phyloP scores from a whole-genome alignment of 192 early-diverging fungal genomes.

The Fimicolochytrium jonesii region DNA sequence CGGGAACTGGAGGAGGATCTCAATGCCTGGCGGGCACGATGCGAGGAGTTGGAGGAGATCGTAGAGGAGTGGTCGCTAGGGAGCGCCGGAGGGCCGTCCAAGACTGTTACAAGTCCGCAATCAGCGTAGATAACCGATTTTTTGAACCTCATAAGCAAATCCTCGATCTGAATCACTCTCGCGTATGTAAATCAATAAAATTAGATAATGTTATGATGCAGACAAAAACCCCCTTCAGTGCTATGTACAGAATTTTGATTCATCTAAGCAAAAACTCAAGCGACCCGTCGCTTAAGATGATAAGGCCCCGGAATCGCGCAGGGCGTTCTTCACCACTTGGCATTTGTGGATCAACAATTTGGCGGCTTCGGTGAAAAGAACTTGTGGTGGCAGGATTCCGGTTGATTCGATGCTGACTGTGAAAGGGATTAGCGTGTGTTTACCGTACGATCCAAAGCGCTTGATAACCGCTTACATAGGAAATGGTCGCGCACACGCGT shows the following conservation, averaged over 20 bases:
- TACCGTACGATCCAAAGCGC: not conserved
- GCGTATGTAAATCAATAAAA: too few relatives aligned
- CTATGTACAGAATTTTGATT: too few relatives aligned
- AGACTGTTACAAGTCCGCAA: too few relatives aligned
- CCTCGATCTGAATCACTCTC: too few relatives aligned
- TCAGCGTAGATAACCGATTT: too few relatives aligned
- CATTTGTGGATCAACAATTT: conserved; percentile 79
- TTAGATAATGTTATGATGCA: too few relatives aligned
- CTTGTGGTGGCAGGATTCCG: conserved; percentile 73
- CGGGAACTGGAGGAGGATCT: conserved; percentile 11
- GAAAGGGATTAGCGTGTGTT: not conserved
- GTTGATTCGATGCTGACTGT: conserved; percentile 82
- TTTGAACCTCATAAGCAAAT: too few relatives aligned
- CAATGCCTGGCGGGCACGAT: conserved; percentile 6
- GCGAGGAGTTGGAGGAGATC: conserved; percentile 26
- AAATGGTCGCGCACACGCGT: conserved; percentile 94
- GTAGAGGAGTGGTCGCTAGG: conserved; percentile 9
- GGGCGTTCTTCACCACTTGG: conserved; percentile 59
- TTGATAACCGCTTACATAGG: conserved; percentile 69
- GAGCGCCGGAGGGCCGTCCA: too few relatives aligned
- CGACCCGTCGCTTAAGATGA: not conserved
- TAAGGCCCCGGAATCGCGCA: conserved; percentile 13
- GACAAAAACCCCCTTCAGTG: too few relatives aligned
- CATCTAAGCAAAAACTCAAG: too few relatives aligned
- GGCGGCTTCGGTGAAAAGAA: conserved; percentile 72